Evolutionary conservation across 371 early-diverging fungal genomes (phyloP).

Genomic region (Catenaria anguillulae): DNA sequence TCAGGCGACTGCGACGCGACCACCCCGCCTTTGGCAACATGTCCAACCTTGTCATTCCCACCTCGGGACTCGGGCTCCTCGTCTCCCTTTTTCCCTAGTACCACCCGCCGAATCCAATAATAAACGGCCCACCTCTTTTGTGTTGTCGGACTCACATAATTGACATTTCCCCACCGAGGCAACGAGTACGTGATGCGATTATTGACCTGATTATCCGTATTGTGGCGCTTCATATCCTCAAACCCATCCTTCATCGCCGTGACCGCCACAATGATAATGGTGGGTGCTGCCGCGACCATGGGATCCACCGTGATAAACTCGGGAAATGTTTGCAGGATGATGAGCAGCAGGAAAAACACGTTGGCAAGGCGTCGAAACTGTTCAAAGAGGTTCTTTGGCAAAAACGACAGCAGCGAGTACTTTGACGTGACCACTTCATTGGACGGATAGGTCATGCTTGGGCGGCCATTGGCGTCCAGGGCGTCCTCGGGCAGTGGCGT

Average conservation of each 20-base stretch:
- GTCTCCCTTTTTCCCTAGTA: too few species aligned
- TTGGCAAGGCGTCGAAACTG: slow-evolving; percentile 91
- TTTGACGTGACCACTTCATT: slow-evolving; percentile 75
- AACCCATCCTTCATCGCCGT: slow-evolving; percentile 87
- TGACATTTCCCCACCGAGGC: slow-evolving; percentile 38
- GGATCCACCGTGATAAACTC: slow-evolving; percentile 56
- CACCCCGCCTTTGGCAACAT: too few species aligned
- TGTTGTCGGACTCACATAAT: too few species aligned
- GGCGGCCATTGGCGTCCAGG: not conserved
- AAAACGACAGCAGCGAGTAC: slow-evolving; percentile 78
- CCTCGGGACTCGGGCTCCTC: too few species aligned
- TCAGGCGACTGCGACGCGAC: too few species aligned
- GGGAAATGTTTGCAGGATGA: slow-evolving; percentile 63
- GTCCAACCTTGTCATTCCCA: too few species aligned
- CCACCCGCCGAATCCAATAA: too few species aligned
- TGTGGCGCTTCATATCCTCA: slow-evolving; percentile 84
- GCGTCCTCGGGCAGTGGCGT: not conserved
- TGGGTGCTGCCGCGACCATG: slow-evolving; percentile 65
- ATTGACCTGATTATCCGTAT: slow-evolving; percentile 47
- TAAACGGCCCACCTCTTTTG: too few species aligned
- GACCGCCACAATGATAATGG: slow-evolving; percentile 58
- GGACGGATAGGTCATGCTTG: slow-evolving; percentile 9
- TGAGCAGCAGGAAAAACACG: slow-evolving; percentile 75
- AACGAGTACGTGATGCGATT: slow-evolving; percentile 30
- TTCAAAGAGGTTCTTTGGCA: slow-evolving; percentile 91